Evolutionary conservation across 1,284 basidiomycete species (phyloP).

Genomic region (Ustilago lituana): DNA sequence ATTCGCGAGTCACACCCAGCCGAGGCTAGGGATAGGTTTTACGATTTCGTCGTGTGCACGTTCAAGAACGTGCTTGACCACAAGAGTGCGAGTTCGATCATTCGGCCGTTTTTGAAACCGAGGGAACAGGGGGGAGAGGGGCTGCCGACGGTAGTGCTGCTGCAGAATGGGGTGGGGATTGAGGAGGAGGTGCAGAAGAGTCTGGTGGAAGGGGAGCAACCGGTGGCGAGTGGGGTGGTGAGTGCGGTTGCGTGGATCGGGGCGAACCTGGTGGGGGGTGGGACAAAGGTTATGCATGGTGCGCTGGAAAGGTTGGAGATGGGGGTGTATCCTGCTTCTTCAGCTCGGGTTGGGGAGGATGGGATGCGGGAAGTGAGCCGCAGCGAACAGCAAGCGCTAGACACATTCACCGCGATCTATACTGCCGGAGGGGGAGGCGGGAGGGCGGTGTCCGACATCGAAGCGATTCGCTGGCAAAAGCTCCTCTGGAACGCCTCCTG

Average conservation of each 20-base stretch:
- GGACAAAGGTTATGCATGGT: slow-evolving; percentile 50
- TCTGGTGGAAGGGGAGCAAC: slow-evolving; percentile 66
- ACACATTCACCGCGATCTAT: slow-evolving; percentile 67
- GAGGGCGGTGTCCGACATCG: slow-evolving; percentile 69
- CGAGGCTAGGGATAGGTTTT: slow-evolving; percentile 74
- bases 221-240: slow-evolving; percentile 45
- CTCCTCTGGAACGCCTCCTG: slow-evolving; percentile 63
- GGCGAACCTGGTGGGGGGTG: slow-evolving; percentile 61
- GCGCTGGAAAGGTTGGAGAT: slow-evolving; percentile 65
- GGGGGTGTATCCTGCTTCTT: slow-evolving; percentile 61
- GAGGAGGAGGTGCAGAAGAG: slow-evolving; percentile 76
- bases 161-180: slow-evolving; percentile 82
- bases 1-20: slow-evolving; percentile 68
- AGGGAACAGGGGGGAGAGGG: slow-evolving; percentile 61
- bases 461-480: slow-evolving; percentile 71
- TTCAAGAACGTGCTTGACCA: slow-evolving; percentile 81
- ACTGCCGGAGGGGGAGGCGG: slow-evolving; percentile 67
- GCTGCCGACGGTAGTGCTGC: slow-evolving; percentile 73
- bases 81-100: slow-evolving; percentile 72
- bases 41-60: slow-evolving; percentile 74
- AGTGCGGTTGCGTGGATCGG: slow-evolving; percentile 70
- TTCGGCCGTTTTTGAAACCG: slow-evolving; percentile 72
- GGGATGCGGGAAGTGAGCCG: not conserved
- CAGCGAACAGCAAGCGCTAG: slow-evolving; percentile 61
- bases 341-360: not conserved